phyloP scores from a whole-genome alignment of 257 asterid genomes.

The Pogostemon cablin region DNA sequence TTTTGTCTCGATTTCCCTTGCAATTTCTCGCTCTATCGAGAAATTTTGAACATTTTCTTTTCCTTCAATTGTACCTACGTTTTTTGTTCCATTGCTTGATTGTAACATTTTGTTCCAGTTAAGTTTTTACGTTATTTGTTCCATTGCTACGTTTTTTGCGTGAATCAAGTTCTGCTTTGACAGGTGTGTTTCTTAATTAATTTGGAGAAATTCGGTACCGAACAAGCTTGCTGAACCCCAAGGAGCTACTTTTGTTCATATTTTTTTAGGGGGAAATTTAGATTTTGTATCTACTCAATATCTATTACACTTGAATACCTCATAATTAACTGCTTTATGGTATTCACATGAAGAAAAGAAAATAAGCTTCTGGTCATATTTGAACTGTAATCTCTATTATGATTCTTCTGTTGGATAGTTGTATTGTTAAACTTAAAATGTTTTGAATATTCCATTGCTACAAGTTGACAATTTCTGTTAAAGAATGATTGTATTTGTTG shows the following conservation, averaged over 20 bases:
- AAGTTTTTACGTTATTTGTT: not conserved
- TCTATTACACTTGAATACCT: not conserved
- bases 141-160: not conserved
- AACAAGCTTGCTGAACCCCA: not conserved
- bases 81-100: not conserved
- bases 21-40: not conserved
- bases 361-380: not conserved
- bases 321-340: not conserved
- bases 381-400: not conserved
- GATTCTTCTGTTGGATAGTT: no score
- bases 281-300: not conserved
- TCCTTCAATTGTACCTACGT: not conserved
- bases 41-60: not conserved
- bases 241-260: not conserved
- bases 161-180: not conserved
- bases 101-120: not conserved
- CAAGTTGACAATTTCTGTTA: not conserved
- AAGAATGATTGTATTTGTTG: not conserved
- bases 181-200: not conserved
- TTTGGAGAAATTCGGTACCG: not conserved
- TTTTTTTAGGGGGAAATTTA: not conserved
- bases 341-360: not conserved
- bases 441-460: not conserved
- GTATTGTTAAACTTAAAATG: no score
- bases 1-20: not conserved